Base-by-base conservation (phyloP, 768 basidiomycete genomes). In the Leucosporidium scottii region DNA sequence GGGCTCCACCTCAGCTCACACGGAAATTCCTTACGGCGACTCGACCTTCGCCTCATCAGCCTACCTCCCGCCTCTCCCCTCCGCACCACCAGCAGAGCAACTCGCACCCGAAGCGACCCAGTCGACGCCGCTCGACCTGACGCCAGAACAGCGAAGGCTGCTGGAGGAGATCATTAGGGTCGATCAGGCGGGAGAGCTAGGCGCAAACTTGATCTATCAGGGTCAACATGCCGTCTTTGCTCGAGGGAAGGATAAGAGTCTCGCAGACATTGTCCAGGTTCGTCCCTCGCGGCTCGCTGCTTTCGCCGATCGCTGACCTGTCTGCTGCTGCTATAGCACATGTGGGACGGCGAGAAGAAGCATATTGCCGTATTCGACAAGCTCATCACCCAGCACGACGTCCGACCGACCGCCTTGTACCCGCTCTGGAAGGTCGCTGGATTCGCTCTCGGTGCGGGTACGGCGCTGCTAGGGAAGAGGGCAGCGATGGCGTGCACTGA, bases 401-500 rank as follows among this genome's bases (percentile, higher is more conserved):
- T 91, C 48, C 84, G 93, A 49, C 93, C 93, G 27, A 94, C 93
- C 0, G 72, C 87, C 2, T 82, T 97, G 53, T 86, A 86, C 65
- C 89, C 91, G 47, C 82, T 91, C 8, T 94, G 93, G 70, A 90
- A 92, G 76, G 85, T 84, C 8, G 88, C 87, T 60, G 93, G 93
- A 8, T 93, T 89, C 76, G 88, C 88, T 5, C 81, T 98, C 12
- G 93, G 93, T 8, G 87, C 87, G 8, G 83, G 81, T 0, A 96
- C 93, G 0, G 93, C 90, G 0, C 79, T 94, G 27, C 82, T 94
- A 84, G 89, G 93, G 48, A 88, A 86, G 75, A 88, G 96, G 73
- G 91, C 93, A 18, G 92, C 93, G 0, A 98, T 98, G 93, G 93
- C 93, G 9, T 97, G 93, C 75, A 98, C 93, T 0, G 93, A 98